Evolutionary conservation across 768 basidiomycete species (phyloP).

Genomic region (Mycena belliarum): DNA sequence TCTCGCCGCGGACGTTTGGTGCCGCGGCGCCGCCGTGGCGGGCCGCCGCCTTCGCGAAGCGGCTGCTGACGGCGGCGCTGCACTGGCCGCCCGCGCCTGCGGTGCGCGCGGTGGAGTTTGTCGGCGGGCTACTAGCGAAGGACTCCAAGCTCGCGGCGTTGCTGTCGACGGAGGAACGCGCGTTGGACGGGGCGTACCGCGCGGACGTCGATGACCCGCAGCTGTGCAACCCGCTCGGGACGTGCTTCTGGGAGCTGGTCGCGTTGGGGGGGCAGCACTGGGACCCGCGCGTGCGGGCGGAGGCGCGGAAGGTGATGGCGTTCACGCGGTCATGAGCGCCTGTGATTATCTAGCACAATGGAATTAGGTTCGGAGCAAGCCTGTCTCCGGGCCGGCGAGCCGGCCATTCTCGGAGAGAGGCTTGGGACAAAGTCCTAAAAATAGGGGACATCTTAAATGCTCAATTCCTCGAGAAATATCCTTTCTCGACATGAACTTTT

Average conservation of each 20-base stretch:
- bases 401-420: too few relatives aligned
- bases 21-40: constrained; percentile 65
- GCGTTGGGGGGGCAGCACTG: constrained; percentile 60
- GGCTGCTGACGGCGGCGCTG: constrained; percentile 78
- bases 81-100: constrained; percentile 75
- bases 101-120: constrained; percentile 72
- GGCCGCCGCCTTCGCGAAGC: constrained; percentile 90
- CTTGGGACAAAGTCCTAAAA: too few relatives aligned
- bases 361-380: background rate
- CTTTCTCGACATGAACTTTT: too few relatives aligned
- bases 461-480: too few relatives aligned
- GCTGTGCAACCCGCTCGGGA: constrained; percentile 76
- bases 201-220: constrained; percentile 89
- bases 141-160: constrained; percentile 83
- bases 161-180: constrained; percentile 84
- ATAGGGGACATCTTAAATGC: too few relatives aligned
- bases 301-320: constrained; percentile 59
- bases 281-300: constrained; percentile 68
- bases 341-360: too few relatives aligned
- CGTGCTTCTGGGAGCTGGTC: constrained; percentile 85
- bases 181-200: constrained; percentile 81
- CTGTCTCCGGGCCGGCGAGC: too few relatives aligned
- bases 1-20: constrained; percentile 69
- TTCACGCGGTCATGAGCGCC: constrained; percentile 38
- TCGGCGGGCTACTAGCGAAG: constrained; percentile 67